Evolutionary conservation across 208 protist species (phyloP), one percentile per base, ranked within the genome.

Genomic region (Naegleria gruberi): DNA sequence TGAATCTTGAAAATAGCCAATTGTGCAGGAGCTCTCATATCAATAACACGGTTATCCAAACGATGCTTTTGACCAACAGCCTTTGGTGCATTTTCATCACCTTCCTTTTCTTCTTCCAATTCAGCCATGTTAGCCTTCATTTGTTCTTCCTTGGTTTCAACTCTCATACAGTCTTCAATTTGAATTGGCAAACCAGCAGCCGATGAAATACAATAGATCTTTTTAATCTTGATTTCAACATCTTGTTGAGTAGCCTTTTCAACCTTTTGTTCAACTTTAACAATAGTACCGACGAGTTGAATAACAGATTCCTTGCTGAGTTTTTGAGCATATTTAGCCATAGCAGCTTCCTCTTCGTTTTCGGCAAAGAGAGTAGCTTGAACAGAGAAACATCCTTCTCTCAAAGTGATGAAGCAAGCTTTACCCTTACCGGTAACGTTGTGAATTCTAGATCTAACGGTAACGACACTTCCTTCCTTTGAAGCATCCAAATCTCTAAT

Each of bases 41-140:
- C 99, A 91, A 99, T 91, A 91, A 98, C 95, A 90, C 99, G 95
- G 93, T 98, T 97, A 92, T 98, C 95, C 12, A 99, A 96, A n/a
- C 98, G 95, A 15, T 94, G 51, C 55, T 89, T 40, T 74, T 89
- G 85, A 41, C 85, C 46, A 44, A 57, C 17, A n/a, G 46, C 55
- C 37, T 23, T 44, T 44, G 46, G 85, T 17, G 8, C 26, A 15
- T 4, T 57, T 74, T 89, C 46, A 6, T 82, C 34, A 37, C n/a
- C 34, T 74, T 2, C 17, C 0, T 89, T 23, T 17, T 4, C 15
- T 44, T 43, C 46, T 41, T 82, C n/a, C 34, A 42, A n/a, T 41
- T 41, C 73, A 12, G 23, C 73, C 0, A 82, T 2, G n/a, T 89
- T 89, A 10, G 7, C 46, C 12, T 45, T 43, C 34, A 15, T 44